Evolutionary conservation across 257 asterid species (phyloP), one percentile per base, ranked within the genome.

Genomic region (Nicotiana otophora): DNA sequence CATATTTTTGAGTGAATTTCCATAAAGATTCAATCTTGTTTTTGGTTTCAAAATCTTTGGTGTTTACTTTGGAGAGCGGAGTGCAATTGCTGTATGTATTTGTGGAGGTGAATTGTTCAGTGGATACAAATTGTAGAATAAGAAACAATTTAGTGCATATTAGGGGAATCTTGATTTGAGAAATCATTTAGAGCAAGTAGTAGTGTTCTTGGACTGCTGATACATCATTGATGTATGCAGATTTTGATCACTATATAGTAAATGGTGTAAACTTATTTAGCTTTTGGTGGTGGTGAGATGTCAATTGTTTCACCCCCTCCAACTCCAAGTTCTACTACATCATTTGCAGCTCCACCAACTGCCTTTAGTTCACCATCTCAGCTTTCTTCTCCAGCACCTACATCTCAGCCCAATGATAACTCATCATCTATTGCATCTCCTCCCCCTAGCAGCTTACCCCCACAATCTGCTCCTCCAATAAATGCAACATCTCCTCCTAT

Each of bases 281-380:
- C 17, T 75, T 75, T 51, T 28, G 80, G 12, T 75, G 57, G 26
- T 75, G 80, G 81, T 84, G 80, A 82, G 51, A 81, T 81, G 83
- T 81, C 78, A 74, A 46, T 53, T 51, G 20, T 68, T 81, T 65
- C 87, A 55, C 42, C 39, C 23, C 61, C 88, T 83, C 89, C 87
- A 79, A 78, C 87, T 83, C 89, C 87, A 79, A 78, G 39, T 81
- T 58, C 88, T 78, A 58, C 84, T 42, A 30, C 88, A 8, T 80
- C 85, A 12, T 33, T 85, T 17, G 77, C 85, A 60, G 77, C 83
- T 67, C 83, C 86, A 57, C 83, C 87, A 11, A 33, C 77, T 61
- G 10, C 86, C 17, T 54, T 81, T 23, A 53, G 82, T 33, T 70
- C 90, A 26, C 83, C 48, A 42, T 42, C 48, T 39, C 3, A 39